Conservation (phyloP, 139 green algal genomes). For the Closterium sp. region DNA sequence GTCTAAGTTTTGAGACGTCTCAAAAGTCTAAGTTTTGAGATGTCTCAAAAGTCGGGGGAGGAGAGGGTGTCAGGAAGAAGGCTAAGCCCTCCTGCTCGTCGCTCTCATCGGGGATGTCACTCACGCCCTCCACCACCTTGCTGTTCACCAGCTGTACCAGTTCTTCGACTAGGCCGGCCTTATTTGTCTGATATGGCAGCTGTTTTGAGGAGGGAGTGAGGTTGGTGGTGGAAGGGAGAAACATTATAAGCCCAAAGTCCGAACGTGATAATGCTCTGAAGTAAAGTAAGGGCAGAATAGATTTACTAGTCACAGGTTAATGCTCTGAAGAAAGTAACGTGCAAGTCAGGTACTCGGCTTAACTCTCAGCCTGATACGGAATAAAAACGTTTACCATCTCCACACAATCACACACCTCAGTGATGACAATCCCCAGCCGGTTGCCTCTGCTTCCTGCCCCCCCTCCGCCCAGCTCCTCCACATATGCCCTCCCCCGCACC, state of each 20-base stretch:
- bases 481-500: slow-evolving; percentile 64
- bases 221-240: slow-evolving; percentile 3
- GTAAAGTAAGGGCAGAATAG: no score
- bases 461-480: slow-evolving; percentile 61
- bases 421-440: slow-evolving; percentile 72
- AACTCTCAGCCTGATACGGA: no score
- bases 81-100: slow-evolving; percentile 69
- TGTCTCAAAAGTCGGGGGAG: no score
- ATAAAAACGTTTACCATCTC: no score
- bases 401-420: slow-evolving; percentile 49
- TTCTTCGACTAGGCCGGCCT: slow-evolving; percentile 73
- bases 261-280: no score
- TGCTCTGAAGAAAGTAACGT: no score
- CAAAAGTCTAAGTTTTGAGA: no score
- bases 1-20: no score
- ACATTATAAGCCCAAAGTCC: no score
- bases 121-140: slow-evolving; percentile 67
- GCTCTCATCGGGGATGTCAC: slow-evolving; percentile 90
- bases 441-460: not conserved
- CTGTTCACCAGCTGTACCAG: slow-evolving; percentile 85
- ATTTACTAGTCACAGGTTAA: no score
- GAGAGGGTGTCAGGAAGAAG: not conserved
- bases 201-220: not conserved
- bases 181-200: slow-evolving; percentile 87
- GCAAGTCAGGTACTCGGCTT: no score